phyloP scores from a whole-genome alignment of 2,329 filamentous ascomycete genomes.

The Ophiostoma piceae region DNA sequence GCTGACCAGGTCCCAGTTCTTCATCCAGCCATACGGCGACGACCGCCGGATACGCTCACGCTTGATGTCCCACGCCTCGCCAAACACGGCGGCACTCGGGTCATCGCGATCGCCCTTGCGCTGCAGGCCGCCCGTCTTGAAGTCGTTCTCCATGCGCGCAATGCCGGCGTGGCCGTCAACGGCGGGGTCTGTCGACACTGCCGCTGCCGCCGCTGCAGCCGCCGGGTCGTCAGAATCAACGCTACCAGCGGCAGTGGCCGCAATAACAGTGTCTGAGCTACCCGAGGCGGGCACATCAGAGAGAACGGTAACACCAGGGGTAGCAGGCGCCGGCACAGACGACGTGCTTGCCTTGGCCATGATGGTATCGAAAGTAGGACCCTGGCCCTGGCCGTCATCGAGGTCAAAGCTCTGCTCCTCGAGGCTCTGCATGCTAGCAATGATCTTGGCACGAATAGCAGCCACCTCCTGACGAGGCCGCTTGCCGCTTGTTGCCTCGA shows the following conservation, averaged over 20 bases:
- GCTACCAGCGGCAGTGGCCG: neutral
- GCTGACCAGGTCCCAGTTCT: conserved; percentile 81
- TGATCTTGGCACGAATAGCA: conserved; percentile 78
- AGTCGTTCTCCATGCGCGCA: conserved; percentile 82
- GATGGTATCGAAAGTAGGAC: conserved; percentile 75
- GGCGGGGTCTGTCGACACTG: conserved; percentile 33
- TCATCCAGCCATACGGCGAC: conserved; percentile 82
- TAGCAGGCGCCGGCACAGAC: conserved; percentile 46
- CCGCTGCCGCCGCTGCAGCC: neutral
- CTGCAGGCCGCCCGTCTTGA: conserved; percentile 78
- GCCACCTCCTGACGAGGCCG: conserved; percentile 74
- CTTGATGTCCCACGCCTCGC: conserved; percentile 79
- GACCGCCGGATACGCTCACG: conserved; percentile 78
- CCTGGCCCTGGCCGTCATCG: conserved; percentile 51
- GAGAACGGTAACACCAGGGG: neutral
- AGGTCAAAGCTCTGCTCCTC: conserved; percentile 79
- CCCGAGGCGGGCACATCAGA: neutral
- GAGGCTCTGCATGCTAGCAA: conserved; percentile 81
- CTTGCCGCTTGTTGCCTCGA: conserved; percentile 75
- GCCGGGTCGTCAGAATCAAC: conserved; percentile 13
- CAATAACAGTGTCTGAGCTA: neutral
- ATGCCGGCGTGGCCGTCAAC: conserved; percentile 68
- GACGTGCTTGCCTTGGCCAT: conserved; percentile 57
- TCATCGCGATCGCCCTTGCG: conserved; percentile 78
- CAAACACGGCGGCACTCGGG: conserved; percentile 78